Percentiles rank a stretch among this genome's conserved stretches.
Evolutionary conservation across 257 asterid genomes (phyloP).

Genomic region (Solanum megistacrolobum): DNA sequence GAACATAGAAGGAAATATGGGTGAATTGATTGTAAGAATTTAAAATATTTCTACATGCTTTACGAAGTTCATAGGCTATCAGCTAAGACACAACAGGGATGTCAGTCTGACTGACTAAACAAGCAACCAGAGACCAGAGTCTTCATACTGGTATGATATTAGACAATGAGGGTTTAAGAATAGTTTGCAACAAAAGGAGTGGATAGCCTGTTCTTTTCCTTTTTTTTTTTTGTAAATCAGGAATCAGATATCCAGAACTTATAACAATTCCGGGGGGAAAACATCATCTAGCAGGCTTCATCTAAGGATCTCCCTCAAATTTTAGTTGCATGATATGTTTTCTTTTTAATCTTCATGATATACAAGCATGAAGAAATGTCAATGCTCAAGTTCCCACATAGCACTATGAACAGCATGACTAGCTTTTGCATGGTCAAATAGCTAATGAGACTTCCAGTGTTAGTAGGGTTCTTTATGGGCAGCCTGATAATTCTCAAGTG

Average conservation of each 20-base stretch:
- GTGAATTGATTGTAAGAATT: not conserved
- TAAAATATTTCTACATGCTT: not conserved
- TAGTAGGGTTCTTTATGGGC: slow-evolving; percentile 54
- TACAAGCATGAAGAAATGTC: not conserved
- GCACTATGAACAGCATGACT: not conserved
- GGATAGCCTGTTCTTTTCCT: not conserved
- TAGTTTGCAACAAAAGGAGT: not conserved
- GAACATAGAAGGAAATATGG: not conserved
- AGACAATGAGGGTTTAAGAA: not conserved
- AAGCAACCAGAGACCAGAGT: not conserved
- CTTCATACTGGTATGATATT: not conserved
- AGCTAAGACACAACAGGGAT: not conserved
- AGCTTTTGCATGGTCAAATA: not conserved
- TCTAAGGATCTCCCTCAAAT: not conserved
- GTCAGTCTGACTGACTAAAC: not conserved
- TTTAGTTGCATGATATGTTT: not conserved
- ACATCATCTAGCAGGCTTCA: not conserved
- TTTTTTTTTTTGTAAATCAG: not conserved
- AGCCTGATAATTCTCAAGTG: slow-evolving; percentile 25
- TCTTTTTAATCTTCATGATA: not conserved
- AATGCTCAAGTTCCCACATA: not conserved
- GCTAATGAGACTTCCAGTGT: slow-evolving; percentile 16
- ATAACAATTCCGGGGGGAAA: not conserved
- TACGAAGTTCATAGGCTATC: not conserved
- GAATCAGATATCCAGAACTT: not conserved